Conservation (phyloP, 192 early-diverging fungal species). For the Coemansia javaensis region DNA sequence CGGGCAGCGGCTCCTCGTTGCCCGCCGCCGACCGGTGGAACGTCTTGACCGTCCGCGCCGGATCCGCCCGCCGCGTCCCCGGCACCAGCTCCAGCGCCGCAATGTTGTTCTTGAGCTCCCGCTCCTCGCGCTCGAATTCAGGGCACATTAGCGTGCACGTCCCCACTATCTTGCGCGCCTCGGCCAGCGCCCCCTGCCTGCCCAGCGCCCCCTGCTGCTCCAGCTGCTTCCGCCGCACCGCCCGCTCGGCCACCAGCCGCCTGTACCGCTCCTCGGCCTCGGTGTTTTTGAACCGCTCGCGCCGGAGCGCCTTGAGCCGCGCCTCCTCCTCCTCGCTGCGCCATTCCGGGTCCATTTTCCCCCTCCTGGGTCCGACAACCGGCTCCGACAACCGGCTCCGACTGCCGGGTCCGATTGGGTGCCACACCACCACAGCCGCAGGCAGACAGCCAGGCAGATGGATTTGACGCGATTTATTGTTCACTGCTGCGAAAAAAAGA, state of each 20-base stretch:
- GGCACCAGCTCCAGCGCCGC: slow-evolving; percentile 66
- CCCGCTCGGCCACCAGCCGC: slow-evolving; percentile 62
- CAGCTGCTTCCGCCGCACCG: slow-evolving; percentile 59
- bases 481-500: too few species aligned
- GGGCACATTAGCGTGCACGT: slow-evolving; percentile 89
- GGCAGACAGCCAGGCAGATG: too few species aligned
- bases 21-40: slow-evolving; percentile 83
- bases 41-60: slow-evolving; percentile 68
- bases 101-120: slow-evolving; percentile 70
- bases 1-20: slow-evolving; percentile 76
- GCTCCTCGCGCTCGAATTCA: slow-evolving; percentile 78
- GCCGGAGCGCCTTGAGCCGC: slow-evolving; percentile 38
- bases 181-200: slow-evolving; percentile 56
- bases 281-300: slow-evolving; percentile 44
- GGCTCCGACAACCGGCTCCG: too few species aligned
- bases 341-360: slow-evolving; percentile 25
- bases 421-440: too few species aligned
- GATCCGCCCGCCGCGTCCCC: slow-evolving; percentile 61
- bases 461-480: too few species aligned
- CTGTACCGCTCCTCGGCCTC: slow-evolving; percentile 28
- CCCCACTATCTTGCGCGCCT: slow-evolving; percentile 65
- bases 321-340: slow-evolving; percentile 27
- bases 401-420: too few species aligned
- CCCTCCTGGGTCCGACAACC: too few species aligned
- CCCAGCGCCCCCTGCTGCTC: slow-evolving; percentile 52